These are phyloP conservation scores for Aquilaria malaccensis DNA, from an alignment of 345 rosid species.

Conservation along the genomic window DNA sequence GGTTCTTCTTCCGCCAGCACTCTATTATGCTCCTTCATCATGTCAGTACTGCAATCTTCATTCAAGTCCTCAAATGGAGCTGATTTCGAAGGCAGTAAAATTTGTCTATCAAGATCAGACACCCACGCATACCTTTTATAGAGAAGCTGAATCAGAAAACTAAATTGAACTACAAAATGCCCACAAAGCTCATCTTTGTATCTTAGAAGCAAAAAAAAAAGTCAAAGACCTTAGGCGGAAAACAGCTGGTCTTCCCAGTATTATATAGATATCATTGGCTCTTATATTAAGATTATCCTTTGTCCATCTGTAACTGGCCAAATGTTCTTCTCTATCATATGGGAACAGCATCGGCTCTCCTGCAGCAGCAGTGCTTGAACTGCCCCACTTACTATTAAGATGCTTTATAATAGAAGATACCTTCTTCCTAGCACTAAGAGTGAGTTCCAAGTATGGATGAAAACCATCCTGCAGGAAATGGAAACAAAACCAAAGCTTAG, in stretches of 20 bases:
- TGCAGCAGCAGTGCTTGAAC: slow-evolving; percentile 49
- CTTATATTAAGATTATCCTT: slow-evolving; percentile 32
- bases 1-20: slow-evolving; percentile 22
- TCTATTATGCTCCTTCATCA: slow-evolving; percentile 18
- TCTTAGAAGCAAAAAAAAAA: no score
- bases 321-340: slow-evolving; percentile 24
- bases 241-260: slow-evolving; percentile 56
- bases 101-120: slow-evolving; percentile 22
- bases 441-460: slow-evolving; percentile 89
- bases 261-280: slow-evolving; percentile 50
- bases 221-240: slow-evolving; percentile 70
- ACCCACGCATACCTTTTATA: slow-evolving; percentile 80
- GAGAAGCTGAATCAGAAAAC: slow-evolving; percentile 15
- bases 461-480: slow-evolving; percentile 54
- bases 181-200: not conserved
- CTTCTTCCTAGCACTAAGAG: slow-evolving; percentile 57
- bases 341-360: slow-evolving; percentile 64
- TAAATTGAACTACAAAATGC: not conserved
- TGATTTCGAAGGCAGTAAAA: slow-evolving; percentile 23
- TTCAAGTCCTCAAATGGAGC: slow-evolving; percentile 26
- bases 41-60: slow-evolving; percentile 10
- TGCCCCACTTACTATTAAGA: slow-evolving; percentile 63
- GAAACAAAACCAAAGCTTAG: not conserved
- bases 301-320: slow-evolving; percentile 42
- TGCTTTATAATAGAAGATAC: slow-evolving; percentile 71